These are phyloP conservation scores for Diaporthe sp. DNA, from an alignment of 2,329 filamentous ascomycete genomes.

Conservation along the genomic window DNA sequence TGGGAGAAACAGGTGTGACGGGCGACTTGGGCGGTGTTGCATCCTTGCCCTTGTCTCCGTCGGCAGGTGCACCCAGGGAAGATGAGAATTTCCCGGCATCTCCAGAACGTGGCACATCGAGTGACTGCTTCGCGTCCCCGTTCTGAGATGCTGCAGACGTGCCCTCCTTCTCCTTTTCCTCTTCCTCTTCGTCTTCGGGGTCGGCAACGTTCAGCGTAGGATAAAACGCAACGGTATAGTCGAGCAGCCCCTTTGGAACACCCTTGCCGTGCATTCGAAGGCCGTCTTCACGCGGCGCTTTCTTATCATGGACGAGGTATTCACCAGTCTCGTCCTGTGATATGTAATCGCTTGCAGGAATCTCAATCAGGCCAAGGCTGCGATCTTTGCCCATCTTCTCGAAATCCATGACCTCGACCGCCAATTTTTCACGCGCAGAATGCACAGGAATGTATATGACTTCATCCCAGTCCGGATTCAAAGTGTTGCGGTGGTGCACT, in stretches of 20 bases:
- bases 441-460: constrained; percentile 95
- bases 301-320: constrained; percentile 83
- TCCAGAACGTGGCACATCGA: constrained; percentile 52
- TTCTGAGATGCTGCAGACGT: constrained; percentile 37
- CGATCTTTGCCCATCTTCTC: constrained; percentile 94
- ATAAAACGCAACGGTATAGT: constrained; percentile 90
- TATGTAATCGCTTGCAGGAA: constrained; percentile 84
- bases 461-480: constrained; percentile 96
- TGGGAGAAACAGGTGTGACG: constrained; percentile 59
- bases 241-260: constrained; percentile 81
- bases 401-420: constrained; percentile 95
- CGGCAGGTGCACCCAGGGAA: constrained; percentile 48
- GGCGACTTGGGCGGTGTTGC: constrained; percentile 59
- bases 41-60: constrained; percentile 44
- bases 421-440: constrained; percentile 84
- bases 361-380: constrained; percentile 84
- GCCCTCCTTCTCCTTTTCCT: constrained; percentile 54
- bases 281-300: constrained; percentile 74
- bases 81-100: constrained; percentile 61
- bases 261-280: constrained; percentile 82
- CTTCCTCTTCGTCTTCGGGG: constrained; percentile 83
- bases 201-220: constrained; percentile 90
- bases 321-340: constrained; percentile 83
- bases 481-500: constrained; percentile 95
- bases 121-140: constrained; percentile 45